Percentiles rank a stretch among this genome's conserved stretches.
These are phyloP conservation scores for Persicaria tinctoria DNA, from an alignment of 148 eudicot genomes.

Conservation along the genomic window DNA sequence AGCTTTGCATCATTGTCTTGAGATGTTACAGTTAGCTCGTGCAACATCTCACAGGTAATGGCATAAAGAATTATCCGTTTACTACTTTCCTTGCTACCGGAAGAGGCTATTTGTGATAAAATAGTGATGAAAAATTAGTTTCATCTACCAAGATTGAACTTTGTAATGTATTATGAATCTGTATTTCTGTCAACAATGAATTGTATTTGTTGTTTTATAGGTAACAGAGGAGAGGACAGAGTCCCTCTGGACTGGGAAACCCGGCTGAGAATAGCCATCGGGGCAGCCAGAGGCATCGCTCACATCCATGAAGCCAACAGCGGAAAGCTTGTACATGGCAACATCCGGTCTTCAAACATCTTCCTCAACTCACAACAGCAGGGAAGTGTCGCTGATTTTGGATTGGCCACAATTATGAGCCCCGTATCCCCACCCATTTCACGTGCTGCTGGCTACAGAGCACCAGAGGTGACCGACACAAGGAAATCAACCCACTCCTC, in stretches of 20 bases:
- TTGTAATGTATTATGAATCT: neutral
- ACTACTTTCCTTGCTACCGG: neutral
- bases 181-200: neutral
- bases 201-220: slow-evolving; percentile 3
- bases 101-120: neutral
- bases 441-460: slow-evolving; percentile 21
- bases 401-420: slow-evolving; percentile 19
- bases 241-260: slow-evolving; percentile 24
- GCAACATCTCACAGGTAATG: no score
- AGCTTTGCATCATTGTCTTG: no score
- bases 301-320: slow-evolving; percentile 15
- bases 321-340: slow-evolving; percentile 26
- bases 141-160: neutral
- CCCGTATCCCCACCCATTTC: slow-evolving; percentile 17
- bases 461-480: slow-evolving; percentile 24
- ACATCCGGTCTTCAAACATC: slow-evolving; percentile 26
- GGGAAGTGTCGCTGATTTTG: slow-evolving; percentile 22
- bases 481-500: slow-evolving; percentile 28
- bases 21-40: no score
- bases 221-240: slow-evolving; percentile 20
- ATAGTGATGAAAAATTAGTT: neutral
- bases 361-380: slow-evolving; percentile 20
- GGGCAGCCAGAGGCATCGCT: slow-evolving; percentile 28
- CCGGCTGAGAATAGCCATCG: slow-evolving; percentile 21
- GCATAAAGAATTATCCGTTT: no score